A percentile compares a stretch with the other conserved stretches of the same genome.
Conservation (phyloP, 2,329 filamentous ascomycete species). For the Calonectria pauciramosa region DNA sequence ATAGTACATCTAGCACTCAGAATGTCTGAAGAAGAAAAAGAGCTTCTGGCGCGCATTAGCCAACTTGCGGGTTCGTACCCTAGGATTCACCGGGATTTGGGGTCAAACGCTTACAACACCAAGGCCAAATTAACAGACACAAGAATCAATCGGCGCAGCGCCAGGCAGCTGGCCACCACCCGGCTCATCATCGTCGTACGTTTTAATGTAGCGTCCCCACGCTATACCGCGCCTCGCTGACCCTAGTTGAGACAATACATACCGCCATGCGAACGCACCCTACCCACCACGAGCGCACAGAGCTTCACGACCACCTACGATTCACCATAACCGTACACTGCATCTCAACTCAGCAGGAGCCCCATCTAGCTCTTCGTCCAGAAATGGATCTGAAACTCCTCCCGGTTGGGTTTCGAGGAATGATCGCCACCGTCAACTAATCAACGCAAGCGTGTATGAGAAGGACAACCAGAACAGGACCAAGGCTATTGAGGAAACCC, state of each 20-base stretch:
- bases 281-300: slow-evolving; percentile 54
- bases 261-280: slow-evolving; percentile 50
- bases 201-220: slow-evolving; percentile 17
- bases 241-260: slow-evolving; percentile 46
- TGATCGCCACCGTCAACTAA: slow-evolving; percentile 84
- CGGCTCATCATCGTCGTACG: slow-evolving; percentile 54
- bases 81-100: background rate
- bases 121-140: slow-evolving; percentile 85
- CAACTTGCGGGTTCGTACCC: slow-evolving; percentile 61
- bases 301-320: slow-evolving; percentile 50
- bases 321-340: slow-evolving; percentile 68
- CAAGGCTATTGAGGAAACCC: slow-evolving; percentile 80
- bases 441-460: slow-evolving; percentile 84
- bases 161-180: slow-evolving; percentile 45
- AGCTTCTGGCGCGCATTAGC: slow-evolving; percentile 67
- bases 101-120: background rate
- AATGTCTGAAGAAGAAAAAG: slow-evolving; percentile 66
- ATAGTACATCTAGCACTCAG: background rate
- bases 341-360: slow-evolving; percentile 68
- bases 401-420: slow-evolving; percentile 77
- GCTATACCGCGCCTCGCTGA: slow-evolving; percentile 19
- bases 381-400: slow-evolving; percentile 49
- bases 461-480: slow-evolving; percentile 77
- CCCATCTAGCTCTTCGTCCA: slow-evolving; percentile 54
- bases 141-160: slow-evolving; percentile 70